phyloP scores from a whole-genome alignment of 192 early-diverging fungal genomes.

The Funneliformis mosseae region DNA sequence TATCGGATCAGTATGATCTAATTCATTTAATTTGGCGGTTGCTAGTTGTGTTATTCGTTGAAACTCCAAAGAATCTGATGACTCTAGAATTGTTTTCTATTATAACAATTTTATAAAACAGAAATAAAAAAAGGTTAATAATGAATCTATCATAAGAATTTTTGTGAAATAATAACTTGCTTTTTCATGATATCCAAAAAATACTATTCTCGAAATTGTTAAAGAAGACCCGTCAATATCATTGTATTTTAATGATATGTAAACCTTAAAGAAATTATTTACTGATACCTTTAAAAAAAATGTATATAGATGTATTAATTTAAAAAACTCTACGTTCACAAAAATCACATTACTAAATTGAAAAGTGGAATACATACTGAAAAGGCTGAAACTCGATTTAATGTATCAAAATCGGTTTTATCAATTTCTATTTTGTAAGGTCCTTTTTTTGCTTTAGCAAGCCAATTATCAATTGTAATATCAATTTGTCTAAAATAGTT shows the following conservation, averaged over 20 bases:
- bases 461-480: slow-evolving; percentile 15
- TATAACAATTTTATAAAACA: background rate
- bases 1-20: slow-evolving; percentile 4
- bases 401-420: background rate
- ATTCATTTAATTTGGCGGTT: slow-evolving; percentile 14
- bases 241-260: slow-evolving; percentile 12
- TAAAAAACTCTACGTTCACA: no score
- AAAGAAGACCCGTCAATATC: background rate
- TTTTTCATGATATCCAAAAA: slow-evolving; percentile 22
- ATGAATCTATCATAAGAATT: background rate
- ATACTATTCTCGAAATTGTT: background rate
- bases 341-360: background rate
- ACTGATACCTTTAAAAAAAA: slow-evolving; percentile 3
- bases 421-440: background rate
- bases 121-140: background rate
- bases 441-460: slow-evolving; percentile 4
- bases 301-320: background rate
- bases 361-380: background rate
- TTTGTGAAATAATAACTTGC: background rate
- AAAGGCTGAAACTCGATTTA: background rate
- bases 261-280: background rate
- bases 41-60: slow-evolving; percentile 29
- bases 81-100: slow-evolving; percentile 22
- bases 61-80: slow-evolving; percentile 17
- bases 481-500: background rate